Conservation (phyloP, 257 asterid genomes). For the Solanum bulbocastanum region DNA sequence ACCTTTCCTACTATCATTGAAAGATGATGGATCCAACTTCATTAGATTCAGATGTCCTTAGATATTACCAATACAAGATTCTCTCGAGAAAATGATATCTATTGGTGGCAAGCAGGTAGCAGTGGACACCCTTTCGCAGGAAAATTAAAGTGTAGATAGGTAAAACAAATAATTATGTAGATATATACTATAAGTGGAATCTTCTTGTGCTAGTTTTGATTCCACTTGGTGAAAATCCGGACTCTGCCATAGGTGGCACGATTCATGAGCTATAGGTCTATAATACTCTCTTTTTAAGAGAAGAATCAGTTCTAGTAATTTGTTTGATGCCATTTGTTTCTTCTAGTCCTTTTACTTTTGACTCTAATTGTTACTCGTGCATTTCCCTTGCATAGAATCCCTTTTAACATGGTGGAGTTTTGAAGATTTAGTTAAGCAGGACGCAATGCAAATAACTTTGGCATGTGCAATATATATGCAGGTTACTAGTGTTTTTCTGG, state of each 20-base stretch:
- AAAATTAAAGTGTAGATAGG: background rate
- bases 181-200: background rate
- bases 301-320: background rate
- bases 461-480: slow-evolving; percentile 8
- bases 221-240: background rate
- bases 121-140: background rate
- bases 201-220: background rate
- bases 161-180: background rate
- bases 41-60: background rate
- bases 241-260: background rate
- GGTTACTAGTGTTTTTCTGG: slow-evolving; percentile 58
- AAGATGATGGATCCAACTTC: background rate
- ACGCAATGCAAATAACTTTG: background rate
- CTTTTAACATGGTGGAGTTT: background rate
- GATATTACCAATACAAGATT: background rate
- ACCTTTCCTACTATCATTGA: background rate
- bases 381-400: background rate
- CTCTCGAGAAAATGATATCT: background rate
- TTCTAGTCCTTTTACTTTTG: background rate
- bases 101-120: background rate
- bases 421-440: background rate
- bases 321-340: background rate
- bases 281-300: background rate
- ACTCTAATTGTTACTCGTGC: background rate
- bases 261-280: background rate